phyloP scores from a whole-genome alignment of 169 alveolate genomes.

The Plasmodium cynomolgi region DNA sequence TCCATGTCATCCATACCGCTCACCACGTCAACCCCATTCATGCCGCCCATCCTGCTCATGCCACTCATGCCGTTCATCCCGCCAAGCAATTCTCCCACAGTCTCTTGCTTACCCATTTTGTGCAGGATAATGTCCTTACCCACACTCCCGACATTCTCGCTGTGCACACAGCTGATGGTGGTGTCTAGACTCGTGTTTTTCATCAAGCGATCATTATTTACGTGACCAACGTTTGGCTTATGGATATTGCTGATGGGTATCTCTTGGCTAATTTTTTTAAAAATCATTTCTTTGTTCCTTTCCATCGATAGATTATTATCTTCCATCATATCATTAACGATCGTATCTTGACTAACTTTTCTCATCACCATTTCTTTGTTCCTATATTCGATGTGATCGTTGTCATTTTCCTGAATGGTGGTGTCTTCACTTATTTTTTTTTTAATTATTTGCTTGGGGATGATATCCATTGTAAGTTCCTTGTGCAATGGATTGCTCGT shows the following conservation, averaged over 20 bases:
- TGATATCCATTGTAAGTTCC: background rate
- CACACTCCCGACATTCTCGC: background rate
- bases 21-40: background rate
- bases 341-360: slow-evolving; percentile 13
- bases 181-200: background rate
- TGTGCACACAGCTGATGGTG: background rate
- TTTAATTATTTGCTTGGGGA: background rate
- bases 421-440: slow-evolving; percentile 13
- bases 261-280: slow-evolving; percentile 4
- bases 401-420: background rate
- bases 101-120: background rate
- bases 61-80: background rate
- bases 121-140: background rate
- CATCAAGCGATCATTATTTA: background rate
- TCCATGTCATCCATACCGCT: background rate
- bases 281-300: background rate
- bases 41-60: background rate
- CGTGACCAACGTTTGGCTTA: background rate
- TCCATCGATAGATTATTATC: background rate
- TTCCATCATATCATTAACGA: background rate
- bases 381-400: background rate
- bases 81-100: background rate
- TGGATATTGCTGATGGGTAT: background rate
- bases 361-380: background rate
- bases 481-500: background rate